Percentiles rank a stretch among this genome's conserved stretches.
These are phyloP conservation scores for Pleurotus pulmonarius DNA, from an alignment of 768 basidiomycete genomes.

Conservation along the genomic window DNA sequence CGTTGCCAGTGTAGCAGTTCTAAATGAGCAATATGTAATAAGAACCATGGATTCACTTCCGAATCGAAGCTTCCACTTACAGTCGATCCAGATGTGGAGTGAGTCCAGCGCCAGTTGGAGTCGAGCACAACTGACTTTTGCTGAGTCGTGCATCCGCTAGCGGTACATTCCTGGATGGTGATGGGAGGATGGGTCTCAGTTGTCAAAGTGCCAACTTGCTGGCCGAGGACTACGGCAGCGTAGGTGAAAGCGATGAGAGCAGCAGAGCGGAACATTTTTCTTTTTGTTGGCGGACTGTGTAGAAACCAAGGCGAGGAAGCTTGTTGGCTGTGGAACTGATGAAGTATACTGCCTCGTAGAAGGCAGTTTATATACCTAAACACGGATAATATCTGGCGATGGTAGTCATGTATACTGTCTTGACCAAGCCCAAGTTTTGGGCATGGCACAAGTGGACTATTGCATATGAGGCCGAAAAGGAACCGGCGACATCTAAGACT, in stretches of 20 bases:
- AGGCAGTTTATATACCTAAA: not conserved
- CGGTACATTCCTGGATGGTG: conserved; percentile 39
- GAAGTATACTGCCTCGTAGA: not conserved
- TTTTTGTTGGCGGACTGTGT: not conserved
- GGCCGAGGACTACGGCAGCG: conserved; percentile 34
- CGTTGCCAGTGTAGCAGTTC: conserved; percentile 37
- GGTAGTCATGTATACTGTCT: not conserved
- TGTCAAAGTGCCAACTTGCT: conserved; percentile 45
- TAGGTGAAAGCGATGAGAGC: conserved; percentile 30
- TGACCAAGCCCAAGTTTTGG: not conserved
- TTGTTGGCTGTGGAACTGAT: not conserved
- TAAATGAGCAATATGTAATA: not conserved
- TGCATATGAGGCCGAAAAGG: not conserved
- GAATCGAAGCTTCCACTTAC: not conserved
- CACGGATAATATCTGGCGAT: not conserved
- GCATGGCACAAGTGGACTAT: not conserved
- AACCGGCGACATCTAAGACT: no score
- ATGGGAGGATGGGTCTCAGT: conserved; percentile 47
- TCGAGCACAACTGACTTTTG: conserved; percentile 39
- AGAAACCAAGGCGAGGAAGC: not conserved
- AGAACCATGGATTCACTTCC: not conserved
- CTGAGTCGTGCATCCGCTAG: conserved; percentile 34
- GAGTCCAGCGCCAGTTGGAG: conserved; percentile 52
- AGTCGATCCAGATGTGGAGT: conserved; percentile 22
- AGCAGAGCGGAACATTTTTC: conserved; percentile 29